Evolutionary conservation across 495 filamentous ascomycete genomes (phyloP).

Genomic region (Neurospora sp.): DNA sequence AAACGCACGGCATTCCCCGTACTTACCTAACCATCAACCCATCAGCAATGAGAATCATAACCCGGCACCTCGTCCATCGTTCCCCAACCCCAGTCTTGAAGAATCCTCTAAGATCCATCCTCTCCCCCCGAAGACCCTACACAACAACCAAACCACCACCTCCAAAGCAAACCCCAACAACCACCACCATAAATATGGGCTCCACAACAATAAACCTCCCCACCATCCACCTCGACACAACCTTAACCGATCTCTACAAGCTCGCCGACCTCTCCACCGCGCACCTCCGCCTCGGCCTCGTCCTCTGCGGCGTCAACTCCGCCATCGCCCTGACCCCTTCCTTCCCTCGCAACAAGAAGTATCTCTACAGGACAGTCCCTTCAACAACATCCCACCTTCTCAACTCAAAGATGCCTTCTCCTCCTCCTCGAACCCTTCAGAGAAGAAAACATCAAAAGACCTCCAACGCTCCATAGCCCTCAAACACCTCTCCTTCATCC

Average conservation of each 20-base stretch:
- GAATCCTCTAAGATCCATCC: neutral
- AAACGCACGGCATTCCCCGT: neutral
- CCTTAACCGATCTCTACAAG: conserved; percentile 22
- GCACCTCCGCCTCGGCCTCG: conserved; percentile 10
- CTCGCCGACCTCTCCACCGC: conserved; percentile 5
- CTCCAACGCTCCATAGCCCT: conserved; percentile 12
- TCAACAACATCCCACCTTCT: conserved; percentile 35
- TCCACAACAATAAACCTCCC: conserved; percentile 13
- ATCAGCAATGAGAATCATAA: neutral
- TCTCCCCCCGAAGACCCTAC: neutral
- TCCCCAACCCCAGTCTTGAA: neutral
- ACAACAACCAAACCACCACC: neutral
- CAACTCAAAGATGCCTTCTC: conserved; percentile 19
- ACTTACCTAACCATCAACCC: neutral
- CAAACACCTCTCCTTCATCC: conserved; percentile 20
- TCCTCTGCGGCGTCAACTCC: conserved; percentile 17
- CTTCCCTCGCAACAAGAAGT: conserved; percentile 25
- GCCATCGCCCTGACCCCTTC: conserved; percentile 10
- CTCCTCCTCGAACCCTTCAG: neutral
- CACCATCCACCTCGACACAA: conserved; percentile 21
- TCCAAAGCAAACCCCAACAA: neutral
- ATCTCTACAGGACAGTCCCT: conserved; percentile 23
- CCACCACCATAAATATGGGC: conserved; percentile 5
- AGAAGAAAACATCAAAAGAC: conserved; percentile 28
- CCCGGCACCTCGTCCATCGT: neutral